Base-by-base conservation (phyloP, 2,329 filamentous ascomycete species). In the Lasiodiplodia hormozganensis region DNA sequence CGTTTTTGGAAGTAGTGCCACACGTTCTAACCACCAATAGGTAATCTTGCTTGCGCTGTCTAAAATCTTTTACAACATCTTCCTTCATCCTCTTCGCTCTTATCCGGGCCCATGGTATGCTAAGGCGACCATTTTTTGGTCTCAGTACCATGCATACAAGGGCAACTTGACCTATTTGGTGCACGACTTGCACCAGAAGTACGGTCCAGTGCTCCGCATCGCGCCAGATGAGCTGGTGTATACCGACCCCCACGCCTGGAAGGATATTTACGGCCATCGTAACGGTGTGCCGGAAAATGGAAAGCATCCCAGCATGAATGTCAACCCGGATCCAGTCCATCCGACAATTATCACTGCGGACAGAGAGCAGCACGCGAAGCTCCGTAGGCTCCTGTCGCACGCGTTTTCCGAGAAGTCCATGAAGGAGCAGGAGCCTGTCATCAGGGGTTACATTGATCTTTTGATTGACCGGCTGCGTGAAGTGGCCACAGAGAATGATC, bases 161-260 rank as follows among this genome's bases (percentile, higher is more conserved):
- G 64, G 64, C 18, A 28, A 47, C 8, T 11, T 66, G 14, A 49
- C 64, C 12, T 57, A 31, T 18, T 38, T 18, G 25, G 38, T 68
- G 4, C 66, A 47, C 16, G 34, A 47, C 0, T 72, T 81, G 2
- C 82, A 84, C 64, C 72, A 77, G 10, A 74, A 77, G 62, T 82
- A 82, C 68, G 82, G 82, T 23, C 76, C 80, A 1, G 80, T 78
- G 2, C 81, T 84, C 0, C 76, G 82, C 4, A 69, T 83, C 4
- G 74, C 76, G 0, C 82, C 82, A 0, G 77, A 76, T 21, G 80
- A 84, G 21, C 11, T 68, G 18, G 36, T 51, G 2, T 86, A 83
- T 71, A 79, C 75, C 57, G 73, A 77, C 25, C 18, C 51, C 2
- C 69, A 76, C 3, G 77, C 76, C 2, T 86, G 82, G 78, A 78